Base-by-base conservation (phyloP, 2,329 filamentous ascomycete species). In the Dichotomopilus funicola region DNA sequence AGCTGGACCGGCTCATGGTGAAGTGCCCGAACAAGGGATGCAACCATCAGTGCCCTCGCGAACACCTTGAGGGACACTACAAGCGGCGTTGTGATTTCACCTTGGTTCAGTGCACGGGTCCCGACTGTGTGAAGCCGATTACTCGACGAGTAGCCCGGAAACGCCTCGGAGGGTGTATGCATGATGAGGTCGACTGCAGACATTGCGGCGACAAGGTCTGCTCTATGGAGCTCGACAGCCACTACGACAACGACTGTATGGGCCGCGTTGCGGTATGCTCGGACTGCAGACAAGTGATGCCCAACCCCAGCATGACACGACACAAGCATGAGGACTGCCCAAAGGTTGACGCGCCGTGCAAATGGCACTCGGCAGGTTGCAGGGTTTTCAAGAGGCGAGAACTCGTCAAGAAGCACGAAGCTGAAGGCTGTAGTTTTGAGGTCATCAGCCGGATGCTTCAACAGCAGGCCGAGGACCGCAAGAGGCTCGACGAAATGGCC, bases 21-120 rank as follows among this genome's bases (percentile, higher is more conserved):
- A 75, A 76, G 56, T 87, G 83, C 54, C 82, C 83, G 2, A 80
- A 82, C 60, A 67, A 72, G 38, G 80, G 80, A 7, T 87, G 83
- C 65, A 66, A 70, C 40, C 69, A 73, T 41, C 69, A 76, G 8
- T 69, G 81, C 47, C 71, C 77, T 5, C 75, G 83, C 7, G 79
- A 81, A 43, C 72, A 77, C 33, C 72, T 85, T 7, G 74, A 79
- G 61, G 73, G 74, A 33, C 83, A 87, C 63, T 74, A 82, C 42
- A 74, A 75, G 6, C 73, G 73, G 19, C 79, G 82, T 49, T 87
- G 83, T 64, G 72, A 72, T 1, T 82, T 78, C 62, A 77, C 77
- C 5, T 70, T 77, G 36, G 77, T 82, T 19, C 71, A 73, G n/a
- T 87, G 83, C 61, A 77, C 80, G 0, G 78, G 79, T 38, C 64